Evolutionary conservation across 192 early-diverging fungal genomes (phyloP), one percentile per base, ranked within the genome.

Genomic region (Polychytrium aggregatum): DNA sequence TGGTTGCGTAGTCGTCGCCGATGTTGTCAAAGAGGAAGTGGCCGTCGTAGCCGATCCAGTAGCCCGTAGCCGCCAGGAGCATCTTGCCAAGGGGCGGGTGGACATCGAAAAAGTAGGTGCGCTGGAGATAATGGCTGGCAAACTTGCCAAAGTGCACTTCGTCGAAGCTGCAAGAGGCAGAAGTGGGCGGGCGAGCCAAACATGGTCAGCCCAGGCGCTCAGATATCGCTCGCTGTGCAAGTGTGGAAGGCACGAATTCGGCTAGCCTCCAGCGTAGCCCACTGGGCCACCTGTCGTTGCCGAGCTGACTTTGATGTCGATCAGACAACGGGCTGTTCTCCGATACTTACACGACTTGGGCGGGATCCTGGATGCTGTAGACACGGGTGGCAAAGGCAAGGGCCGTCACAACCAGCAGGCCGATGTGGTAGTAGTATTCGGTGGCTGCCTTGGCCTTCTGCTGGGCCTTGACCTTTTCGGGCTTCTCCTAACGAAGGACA

Each of bases 141-240:
- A 98, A 98, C 62, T 98, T 98, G 42, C 95, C 95, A 74, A 98
- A 98, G 62, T 98, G 95, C 8, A 97, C 93, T 57, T 98, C 95
- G 62, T 98, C 95, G 62, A 98, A 98, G 0, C 86, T 87, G 48
- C 16, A 61, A 45, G 24, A 11, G 20, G 45, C 13, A 28, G 8
- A 8, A 20, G 20, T n/a, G n/a, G n/a, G n/a, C n/a, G n/a, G n/a
- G n/a, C n/a, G n/a, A n/a, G n/a, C n/a, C n/a, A n/a, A n/a, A n/a
- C n/a, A n/a, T n/a, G n/a, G n/a, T n/a, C n/a, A n/a, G n/a, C n/a
- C n/a, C n/a, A n/a, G n/a, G n/a, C n/a, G n/a, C n/a, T n/a, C n/a
- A n/a, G n/a, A n/a, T n/a, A n/a, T n/a, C n/a, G n/a, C n/a, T n/a
- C n/a, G n/a, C n/a, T n/a, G n/a, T n/a, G n/a, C n/a, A 11, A 33